A percentile compares a stretch with the other conserved stretches of the same genome.
phyloP scores from a whole-genome alignment of 805 yeast species.

The Aciculoconidium aculeatum region DNA sequence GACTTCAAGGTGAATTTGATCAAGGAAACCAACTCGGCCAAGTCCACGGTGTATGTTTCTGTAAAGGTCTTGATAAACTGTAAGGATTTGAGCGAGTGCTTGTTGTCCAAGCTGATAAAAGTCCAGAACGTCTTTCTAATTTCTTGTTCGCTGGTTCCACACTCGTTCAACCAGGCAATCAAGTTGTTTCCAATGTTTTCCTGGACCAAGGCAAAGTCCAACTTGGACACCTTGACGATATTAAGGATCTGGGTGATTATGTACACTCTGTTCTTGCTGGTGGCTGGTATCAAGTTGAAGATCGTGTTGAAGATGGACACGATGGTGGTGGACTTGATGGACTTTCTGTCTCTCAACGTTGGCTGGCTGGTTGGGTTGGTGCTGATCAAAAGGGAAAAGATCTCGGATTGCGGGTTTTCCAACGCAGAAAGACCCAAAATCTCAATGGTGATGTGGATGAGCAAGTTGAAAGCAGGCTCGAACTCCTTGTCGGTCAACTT shows the following conservation, averaged over 20 bases:
- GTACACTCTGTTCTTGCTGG: slow-evolving; percentile 25
- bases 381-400: slow-evolving; percentile 24
- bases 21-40: slow-evolving; percentile 23
- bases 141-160: slow-evolving; percentile 25
- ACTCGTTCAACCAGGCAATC: slow-evolving; percentile 28
- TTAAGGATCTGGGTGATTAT: slow-evolving; percentile 28
- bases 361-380: slow-evolving; percentile 32
- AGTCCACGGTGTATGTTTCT: slow-evolving; percentile 15
- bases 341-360: slow-evolving; percentile 39
- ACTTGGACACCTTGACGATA: slow-evolving; percentile 23
- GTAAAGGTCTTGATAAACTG: slow-evolving; percentile 33
- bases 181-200: slow-evolving; percentile 32
- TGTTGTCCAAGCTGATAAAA: slow-evolving; percentile 30
- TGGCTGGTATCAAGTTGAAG: slow-evolving; percentile 36
- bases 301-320: slow-evolving; percentile 36
- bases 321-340: slow-evolving; percentile 36
- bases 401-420: slow-evolving; percentile 16
- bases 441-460: slow-evolving; percentile 28
- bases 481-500: slow-evolving; percentile 38
- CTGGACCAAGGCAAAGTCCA: slow-evolving; percentile 29
- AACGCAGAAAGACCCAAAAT: slow-evolving; percentile 18
- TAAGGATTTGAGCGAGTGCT: slow-evolving; percentile 25
- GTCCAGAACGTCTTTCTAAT: slow-evolving; percentile 31
- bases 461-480: slow-evolving; percentile 40
- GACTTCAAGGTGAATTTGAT: slow-evolving; percentile 33